Conservation (phyloP, 73 alveolate genomes). For the Uronychia binucleata region DNA sequence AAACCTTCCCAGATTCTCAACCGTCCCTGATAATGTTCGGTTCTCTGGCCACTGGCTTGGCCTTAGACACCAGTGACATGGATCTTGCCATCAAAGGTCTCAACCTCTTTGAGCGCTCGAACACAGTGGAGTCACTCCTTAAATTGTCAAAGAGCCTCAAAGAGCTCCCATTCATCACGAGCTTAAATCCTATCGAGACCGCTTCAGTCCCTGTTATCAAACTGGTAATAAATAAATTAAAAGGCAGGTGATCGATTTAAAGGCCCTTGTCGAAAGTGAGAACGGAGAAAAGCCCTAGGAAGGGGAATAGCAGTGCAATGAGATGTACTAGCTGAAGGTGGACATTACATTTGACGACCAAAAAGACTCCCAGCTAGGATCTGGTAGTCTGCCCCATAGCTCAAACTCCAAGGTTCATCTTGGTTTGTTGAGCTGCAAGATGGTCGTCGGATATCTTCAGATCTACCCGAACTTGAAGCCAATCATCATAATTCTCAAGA, state of each 20-base stretch:
- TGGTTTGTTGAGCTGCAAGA: constrained; percentile 43
- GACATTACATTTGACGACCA: constrained; percentile 68
- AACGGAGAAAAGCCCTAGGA: not conserved
- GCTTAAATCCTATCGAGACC: constrained; percentile 5
- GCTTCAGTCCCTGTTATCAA: constrained; percentile 66
- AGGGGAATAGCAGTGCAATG: not conserved
- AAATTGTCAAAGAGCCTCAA: not conserved
- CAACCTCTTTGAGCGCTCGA: not conserved
- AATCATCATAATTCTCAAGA: constrained; percentile 43
- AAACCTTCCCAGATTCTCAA: constrained; percentile 12
- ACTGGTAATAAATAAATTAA: constrained; percentile 10
- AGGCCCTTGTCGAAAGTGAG: not conserved
- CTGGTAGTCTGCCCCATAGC: not conserved
- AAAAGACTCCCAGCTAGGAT: not conserved
- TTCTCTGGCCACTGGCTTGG: constrained; percentile 79
- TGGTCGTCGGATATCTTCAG: constrained; percentile 37
- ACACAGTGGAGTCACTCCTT: not conserved
- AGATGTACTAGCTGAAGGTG: constrained; percentile 8
- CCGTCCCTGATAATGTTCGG: constrained; percentile 70
- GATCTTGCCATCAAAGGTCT: constrained; percentile 74
- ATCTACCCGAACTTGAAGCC: constrained; percentile 38
- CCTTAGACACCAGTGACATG: constrained; percentile 86
- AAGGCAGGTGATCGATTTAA: constrained; percentile 19
- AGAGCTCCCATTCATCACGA: not conserved
- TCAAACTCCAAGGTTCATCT: constrained; percentile 25